phyloP scores from a whole-genome alignment of 2,329 filamentous ascomycete species.

The Aspergillus neotritici region DNA sequence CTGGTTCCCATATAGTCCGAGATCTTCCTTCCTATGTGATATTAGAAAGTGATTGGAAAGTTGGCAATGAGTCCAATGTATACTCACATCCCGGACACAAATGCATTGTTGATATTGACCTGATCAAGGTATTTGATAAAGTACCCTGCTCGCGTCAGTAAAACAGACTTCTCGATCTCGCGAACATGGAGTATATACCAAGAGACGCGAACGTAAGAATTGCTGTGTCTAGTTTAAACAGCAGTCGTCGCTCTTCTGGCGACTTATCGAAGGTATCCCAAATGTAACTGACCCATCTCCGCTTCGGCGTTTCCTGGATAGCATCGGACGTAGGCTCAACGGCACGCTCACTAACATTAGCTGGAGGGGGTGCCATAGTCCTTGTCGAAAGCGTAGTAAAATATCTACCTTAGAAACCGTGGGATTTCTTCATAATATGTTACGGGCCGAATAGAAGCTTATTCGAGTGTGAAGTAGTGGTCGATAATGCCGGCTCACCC shows the following conservation, averaged over 20 bases:
- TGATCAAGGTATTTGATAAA: conserved; percentile 49
- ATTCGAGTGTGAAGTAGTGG: no score
- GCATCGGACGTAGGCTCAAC: conserved; percentile 7
- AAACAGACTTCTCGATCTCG: not conserved
- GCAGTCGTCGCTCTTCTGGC: conserved; percentile 44
- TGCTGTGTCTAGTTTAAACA: conserved; percentile 47
- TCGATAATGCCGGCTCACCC: no score
- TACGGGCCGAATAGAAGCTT: no score
- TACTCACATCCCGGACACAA: conserved; percentile 43
- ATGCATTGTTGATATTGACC: conserved; percentile 44
- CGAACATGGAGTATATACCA: conserved; percentile 23
- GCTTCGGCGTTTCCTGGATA: conserved; percentile 24
- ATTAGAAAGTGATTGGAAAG: not conserved
- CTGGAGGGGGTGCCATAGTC: conserved; percentile 15
- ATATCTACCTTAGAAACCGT: not conserved
- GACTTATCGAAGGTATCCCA: conserved; percentile 52
- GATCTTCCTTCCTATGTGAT: conserved; percentile 46
- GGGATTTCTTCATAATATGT: no score
- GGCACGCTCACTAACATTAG: conserved; percentile 10
- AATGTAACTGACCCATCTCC: conserved; percentile 46
- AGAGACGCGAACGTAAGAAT: conserved; percentile 45
- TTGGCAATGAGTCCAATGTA: no score
- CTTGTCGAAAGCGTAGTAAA: not conserved
- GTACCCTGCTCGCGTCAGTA: conserved; percentile 32
- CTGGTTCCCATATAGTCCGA: conserved; percentile 49